Evolutionary conservation across 441 rosid species (phyloP).

Genomic region (Syzygium syzygioides): DNA sequence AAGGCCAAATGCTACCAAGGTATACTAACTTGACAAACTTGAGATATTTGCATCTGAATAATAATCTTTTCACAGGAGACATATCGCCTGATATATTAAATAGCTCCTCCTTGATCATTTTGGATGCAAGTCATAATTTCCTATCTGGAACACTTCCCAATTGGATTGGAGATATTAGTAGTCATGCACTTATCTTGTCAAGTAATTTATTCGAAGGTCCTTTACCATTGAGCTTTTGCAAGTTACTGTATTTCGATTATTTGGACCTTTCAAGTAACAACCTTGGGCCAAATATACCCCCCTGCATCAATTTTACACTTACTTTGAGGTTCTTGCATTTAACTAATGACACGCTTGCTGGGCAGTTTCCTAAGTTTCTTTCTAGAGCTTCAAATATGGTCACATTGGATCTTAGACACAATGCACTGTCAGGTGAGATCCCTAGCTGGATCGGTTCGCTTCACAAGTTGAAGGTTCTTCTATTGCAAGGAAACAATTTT

Average conservation of each 20-base stretch:
- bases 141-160: not conserved
- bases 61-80: not conserved
- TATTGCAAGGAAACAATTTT: no score
- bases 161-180: not conserved
- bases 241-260: fast-evolving
- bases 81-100: not conserved
- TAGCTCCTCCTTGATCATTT: fast-evolving
- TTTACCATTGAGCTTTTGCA: no score
- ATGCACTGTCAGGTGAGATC: no score
- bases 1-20: not conserved
- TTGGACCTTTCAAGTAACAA: not conserved
- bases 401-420: no score
- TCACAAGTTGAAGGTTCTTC: no score
- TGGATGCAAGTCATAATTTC: not conserved
- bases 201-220: no score
- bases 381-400: no score
- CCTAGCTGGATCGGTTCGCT: no score
- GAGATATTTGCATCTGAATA: not conserved
- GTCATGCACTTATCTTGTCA: no score
- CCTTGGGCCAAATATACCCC: not conserved
- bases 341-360: fast-evolving
- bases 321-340: not conserved
- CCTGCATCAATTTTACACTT: fast-evolving
- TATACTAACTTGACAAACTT: not conserved
- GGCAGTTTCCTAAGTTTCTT: no score